Evolutionary conservation across 1,284 basidiomycete genomes (phyloP), one percentile per base, ranked within the genome.

Genomic region (Omphalotus olearius): DNA sequence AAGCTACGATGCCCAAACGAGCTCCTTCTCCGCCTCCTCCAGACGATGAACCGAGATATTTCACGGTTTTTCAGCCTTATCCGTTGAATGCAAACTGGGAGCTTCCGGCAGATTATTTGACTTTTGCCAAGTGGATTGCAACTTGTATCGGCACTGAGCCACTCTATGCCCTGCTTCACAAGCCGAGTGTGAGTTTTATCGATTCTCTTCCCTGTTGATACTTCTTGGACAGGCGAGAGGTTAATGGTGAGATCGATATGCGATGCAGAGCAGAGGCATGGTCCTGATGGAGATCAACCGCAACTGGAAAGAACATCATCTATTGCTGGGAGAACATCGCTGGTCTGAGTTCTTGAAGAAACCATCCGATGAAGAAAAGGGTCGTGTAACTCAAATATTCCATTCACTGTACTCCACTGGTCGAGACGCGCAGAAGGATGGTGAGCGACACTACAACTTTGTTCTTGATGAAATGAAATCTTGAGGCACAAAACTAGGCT

Each of bases 61-160:
- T 82, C 52, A 77, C 78, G 7, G 74, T 87, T 46, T 75, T 76
- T 25, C 69, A 82, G 41, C 82, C 85, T 0, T 88, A 81, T 56
- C 85, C 84, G 0, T 62, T 72, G 39, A 72, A 75, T 55, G 72
- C 74, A 6, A 78, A 85, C 56, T 77, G 80, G 73, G 74, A 78
- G 45, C 56, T 78, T 0, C 61, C 65, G 23, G 64, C 64, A 6
- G 81, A 86, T 55, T 73, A 74, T 23, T 25, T 0, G 60, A 64
- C 67, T 6, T 80, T 82, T 56, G 74, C 75, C 6, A 71, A 69
- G 51, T 89, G 85, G 86, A 69, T 88, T n/a, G 82, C 82, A 0
- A 75, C 74, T 48, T 74, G 73, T 56, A 72, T 81, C 51, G 73
- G 73, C 13, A 64, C 66, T 36, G 62, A 78, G 0, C 63, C 71